Conservation (phyloP, 225 moss, liverwort and hornwort genomes). For the Pleurozium schreberi region DNA sequence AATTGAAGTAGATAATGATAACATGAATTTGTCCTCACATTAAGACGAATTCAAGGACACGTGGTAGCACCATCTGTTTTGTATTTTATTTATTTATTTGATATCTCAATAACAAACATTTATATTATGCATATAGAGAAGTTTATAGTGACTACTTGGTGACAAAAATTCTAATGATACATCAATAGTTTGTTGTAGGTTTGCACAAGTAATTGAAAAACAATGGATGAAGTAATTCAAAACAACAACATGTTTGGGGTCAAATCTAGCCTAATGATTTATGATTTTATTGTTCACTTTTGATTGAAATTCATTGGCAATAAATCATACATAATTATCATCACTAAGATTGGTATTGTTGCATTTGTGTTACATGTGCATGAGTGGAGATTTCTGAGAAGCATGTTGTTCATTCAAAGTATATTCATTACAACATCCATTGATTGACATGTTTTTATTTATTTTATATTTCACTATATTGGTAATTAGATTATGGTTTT, state of each 20-base stretch:
- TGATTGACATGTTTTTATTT: no score
- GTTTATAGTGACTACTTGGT: neutral
- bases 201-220: neutral
- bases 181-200: neutral
- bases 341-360: neutral
- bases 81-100: neutral
- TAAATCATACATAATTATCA: neutral
- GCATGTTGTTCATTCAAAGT: neutral
- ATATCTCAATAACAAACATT: neutral
- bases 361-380: neutral
- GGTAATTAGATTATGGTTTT: neutral
- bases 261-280: neutral
- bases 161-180: neutral
- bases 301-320: neutral
- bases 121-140: neutral
- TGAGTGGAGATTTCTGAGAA: no score
- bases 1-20: no score
- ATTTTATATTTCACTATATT: neutral
- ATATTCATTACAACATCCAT: neutral
- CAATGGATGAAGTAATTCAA: neutral
- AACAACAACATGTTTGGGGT: neutral
- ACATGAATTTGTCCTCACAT: no score
- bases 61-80: neutral
- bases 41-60: no score
- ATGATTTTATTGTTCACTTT: accelerated